phyloP scores from a whole-genome alignment of 306 rosid genomes.

The Lotus japonicus region DNA sequence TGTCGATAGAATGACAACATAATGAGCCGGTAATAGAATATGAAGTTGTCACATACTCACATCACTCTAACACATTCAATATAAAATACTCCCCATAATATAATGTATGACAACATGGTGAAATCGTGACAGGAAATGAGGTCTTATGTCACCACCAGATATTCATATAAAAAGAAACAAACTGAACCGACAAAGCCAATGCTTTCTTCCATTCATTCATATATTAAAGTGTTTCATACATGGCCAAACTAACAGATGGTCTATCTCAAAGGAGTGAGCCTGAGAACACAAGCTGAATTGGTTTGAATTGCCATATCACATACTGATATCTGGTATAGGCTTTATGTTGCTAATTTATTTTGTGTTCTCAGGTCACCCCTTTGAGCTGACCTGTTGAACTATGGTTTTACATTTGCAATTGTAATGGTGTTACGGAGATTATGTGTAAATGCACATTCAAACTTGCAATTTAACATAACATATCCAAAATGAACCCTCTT shows the following conservation, averaged over 20 bases:
- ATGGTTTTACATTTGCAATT: background rate
- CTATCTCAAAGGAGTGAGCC: slow-evolving; percentile 35
- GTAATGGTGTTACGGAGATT: background rate
- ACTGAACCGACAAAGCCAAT: background rate
- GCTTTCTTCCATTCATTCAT: background rate
- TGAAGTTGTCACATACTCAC: background rate
- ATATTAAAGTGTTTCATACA: background rate
- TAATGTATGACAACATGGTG: slow-evolving; percentile 22
- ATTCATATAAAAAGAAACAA: background rate
- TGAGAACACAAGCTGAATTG: slow-evolving; percentile 28
- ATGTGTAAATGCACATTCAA: too few species aligned
- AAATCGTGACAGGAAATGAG: background rate
- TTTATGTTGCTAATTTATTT: background rate
- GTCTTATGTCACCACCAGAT: background rate
- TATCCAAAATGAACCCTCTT: too few species aligned
- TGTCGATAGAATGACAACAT: slow-evolving; percentile 31
- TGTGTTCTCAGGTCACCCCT: slow-evolving; percentile 52
- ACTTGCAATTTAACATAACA: too few species aligned
- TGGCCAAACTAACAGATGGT: too few species aligned
- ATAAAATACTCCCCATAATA: background rate
- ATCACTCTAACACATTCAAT: background rate
- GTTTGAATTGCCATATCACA: background rate
- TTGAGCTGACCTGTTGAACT: slow-evolving; percentile 18
- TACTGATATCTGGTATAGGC: background rate
- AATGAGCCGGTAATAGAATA: background rate